Evolutionary conservation across 352 stramenopile species (phyloP).

Genomic region (Aphanomyces invadans): DNA sequence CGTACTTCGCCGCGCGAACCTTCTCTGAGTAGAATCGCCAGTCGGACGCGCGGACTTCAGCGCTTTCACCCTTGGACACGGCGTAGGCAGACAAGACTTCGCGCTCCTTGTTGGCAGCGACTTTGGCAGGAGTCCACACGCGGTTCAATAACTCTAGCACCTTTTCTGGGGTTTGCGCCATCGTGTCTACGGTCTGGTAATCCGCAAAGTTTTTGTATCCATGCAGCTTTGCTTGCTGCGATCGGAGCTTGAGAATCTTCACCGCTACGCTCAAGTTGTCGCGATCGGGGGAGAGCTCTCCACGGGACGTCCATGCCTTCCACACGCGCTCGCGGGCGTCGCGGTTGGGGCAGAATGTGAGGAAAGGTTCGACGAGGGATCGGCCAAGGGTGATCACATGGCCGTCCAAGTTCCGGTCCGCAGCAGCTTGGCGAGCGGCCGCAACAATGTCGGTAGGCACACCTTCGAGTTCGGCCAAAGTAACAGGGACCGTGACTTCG

Average conservation of each 20-base stretch:
- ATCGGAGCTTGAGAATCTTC: conserved; percentile 45
- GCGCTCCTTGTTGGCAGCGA: conserved; percentile 40
- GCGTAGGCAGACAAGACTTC: conserved; percentile 43
- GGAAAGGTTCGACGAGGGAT: conserved; percentile 54
- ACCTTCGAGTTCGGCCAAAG: conserved; percentile 36
- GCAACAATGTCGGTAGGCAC: conserved; percentile 44
- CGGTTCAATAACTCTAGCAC: conserved; percentile 44
- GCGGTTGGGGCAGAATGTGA: conserved; percentile 39
- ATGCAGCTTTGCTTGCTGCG: conserved; percentile 40
- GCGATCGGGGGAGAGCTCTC: conserved; percentile 40
- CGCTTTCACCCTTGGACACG: conserved; percentile 34
- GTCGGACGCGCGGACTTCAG: conserved; percentile 49
- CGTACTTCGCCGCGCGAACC: conserved; percentile 46
- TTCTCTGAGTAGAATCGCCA: conserved; percentile 65
- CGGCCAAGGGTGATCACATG: conserved; percentile 53
- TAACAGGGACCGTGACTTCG: conserved; percentile 41
- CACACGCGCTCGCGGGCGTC: conserved; percentile 46
- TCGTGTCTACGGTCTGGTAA: conserved; percentile 52
- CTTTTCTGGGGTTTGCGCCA: conserved; percentile 50
- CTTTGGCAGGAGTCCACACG: conserved; percentile 32
- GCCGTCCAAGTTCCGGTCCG: conserved; percentile 36
- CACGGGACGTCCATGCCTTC: conserved; percentile 42
- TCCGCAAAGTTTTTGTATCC: conserved; percentile 46
- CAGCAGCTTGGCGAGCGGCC: conserved; percentile 40
- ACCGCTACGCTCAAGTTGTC: conserved; percentile 48